Evolutionary conservation across 768 basidiomycete species (phyloP), one percentile per base, ranked within the genome.

Genomic region (Psilocybe subaeruginosa): DNA sequence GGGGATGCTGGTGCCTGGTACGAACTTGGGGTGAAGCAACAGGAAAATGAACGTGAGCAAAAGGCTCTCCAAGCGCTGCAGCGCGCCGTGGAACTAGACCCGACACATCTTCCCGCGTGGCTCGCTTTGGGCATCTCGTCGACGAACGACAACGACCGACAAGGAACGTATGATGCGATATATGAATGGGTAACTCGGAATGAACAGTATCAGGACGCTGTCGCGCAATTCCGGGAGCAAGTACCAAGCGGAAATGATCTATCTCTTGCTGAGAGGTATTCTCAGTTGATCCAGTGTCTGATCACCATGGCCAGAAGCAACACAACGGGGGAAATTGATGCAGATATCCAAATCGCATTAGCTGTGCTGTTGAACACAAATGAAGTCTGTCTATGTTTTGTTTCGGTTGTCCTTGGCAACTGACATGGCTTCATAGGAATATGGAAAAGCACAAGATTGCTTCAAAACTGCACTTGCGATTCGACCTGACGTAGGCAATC

Each of bases 41-140:
- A 99, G 74, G 96, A 97, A 75, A 97, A 96, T 72, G 97, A 99
- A 73, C 88, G 96, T 14, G 97, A 99, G 76, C 82, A 84, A 7
- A 89, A 93, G 67, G 97, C 97, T 3, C 84, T 99, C 45, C 82
- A 88, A 57, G 97, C 97, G 1, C 82, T 99, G 17, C 78, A 82
- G 52, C 89, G 89, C 58, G 89, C 95, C 8, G 77, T 95, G 54
- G 87, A 91, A 62, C 84, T 99, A 37, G 91, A 97, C 67, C 88
- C 94, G 2, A 71, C 82, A 2, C 85, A 90, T 66, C 79, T 92
- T 1, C 83, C 88, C 0, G 83, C 97, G 1, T 97, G 95, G 89
- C 87, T 99, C 50, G 96, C 95, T 12, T 81, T 99, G 16, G 90
- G 93, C 3, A 84, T 99, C 19, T 95, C 93, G 35, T 85, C 91